phyloP scores from a whole-genome alignment of 2,329 filamentous ascomycete genomes.

The Alternaria ventricosa region DNA sequence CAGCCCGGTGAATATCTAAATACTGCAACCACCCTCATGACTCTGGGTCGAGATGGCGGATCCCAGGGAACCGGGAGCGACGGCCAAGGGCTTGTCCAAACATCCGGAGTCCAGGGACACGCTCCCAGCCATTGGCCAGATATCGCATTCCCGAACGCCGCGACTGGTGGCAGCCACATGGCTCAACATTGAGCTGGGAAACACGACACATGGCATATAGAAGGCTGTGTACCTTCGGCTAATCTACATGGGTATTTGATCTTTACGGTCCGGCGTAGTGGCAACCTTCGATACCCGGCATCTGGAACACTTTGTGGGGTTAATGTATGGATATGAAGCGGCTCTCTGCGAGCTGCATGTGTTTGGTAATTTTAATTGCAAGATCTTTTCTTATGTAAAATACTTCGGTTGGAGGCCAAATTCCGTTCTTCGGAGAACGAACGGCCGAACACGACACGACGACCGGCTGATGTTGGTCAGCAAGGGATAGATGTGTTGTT shows the following conservation, averaged over 20 bases:
- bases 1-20: constrained; percentile 46
- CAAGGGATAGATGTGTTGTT: neutral
- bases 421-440: neutral
- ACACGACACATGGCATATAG: neutral
- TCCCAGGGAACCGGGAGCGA: constrained; percentile 28
- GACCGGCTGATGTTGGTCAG: neutral
- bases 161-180: constrained; percentile 27
- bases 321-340: constrained; percentile 15
- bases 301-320: constrained; percentile 6
- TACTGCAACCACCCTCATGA: constrained; percentile 49
- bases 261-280: constrained; percentile 8
- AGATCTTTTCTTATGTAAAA: constrained; percentile 15
- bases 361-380: neutral
- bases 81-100: constrained; percentile 27
- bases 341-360: constrained; percentile 2
- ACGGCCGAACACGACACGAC: neutral
- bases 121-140: constrained; percentile 39
- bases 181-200: constrained; percentile 21
- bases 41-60: constrained; percentile 40
- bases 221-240: constrained; percentile 1
- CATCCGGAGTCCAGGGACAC: constrained; percentile 28
- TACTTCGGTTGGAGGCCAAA: constrained; percentile 20
- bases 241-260: constrained; percentile 1
- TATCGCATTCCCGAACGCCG: constrained; percentile 31
- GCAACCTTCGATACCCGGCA: constrained; percentile 5